These are phyloP conservation scores for Vigna trinervia DNA, from an alignment of 306 rosid species.

Conservation along the genomic window DNA sequence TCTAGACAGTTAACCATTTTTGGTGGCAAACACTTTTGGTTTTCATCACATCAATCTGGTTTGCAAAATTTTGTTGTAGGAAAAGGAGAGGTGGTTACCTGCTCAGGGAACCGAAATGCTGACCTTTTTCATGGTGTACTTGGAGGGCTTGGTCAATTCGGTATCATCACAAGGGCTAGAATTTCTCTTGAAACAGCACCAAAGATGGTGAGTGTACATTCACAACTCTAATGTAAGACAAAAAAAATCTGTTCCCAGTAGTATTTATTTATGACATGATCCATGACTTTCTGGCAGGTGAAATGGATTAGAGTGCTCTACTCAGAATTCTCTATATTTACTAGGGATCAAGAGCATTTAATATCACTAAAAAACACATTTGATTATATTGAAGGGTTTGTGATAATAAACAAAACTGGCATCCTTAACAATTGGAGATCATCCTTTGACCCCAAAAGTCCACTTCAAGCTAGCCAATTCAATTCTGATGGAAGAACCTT, in stretches of 20 bases:
- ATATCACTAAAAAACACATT: constrained; percentile 74
- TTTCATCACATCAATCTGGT: constrained; percentile 15
- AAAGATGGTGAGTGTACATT: constrained; percentile 60
- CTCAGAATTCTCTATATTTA: constrained; percentile 75
- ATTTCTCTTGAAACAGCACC: constrained; percentile 93
- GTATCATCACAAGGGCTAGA: constrained; percentile 86
- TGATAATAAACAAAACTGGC: constrained; percentile 74
- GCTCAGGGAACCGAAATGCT: constrained; percentile 70
- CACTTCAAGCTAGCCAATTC: constrained; percentile 74
- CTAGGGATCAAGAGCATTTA: constrained; percentile 83
- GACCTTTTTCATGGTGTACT: constrained; percentile 86
- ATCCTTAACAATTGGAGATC: constrained; percentile 90
- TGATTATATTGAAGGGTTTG: constrained; percentile 94
- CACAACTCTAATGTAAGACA: constrained; percentile 6
- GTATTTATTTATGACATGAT: constrained; percentile 33
- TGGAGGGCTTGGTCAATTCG: constrained; percentile 99
- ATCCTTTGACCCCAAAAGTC: constrained; percentile 77
- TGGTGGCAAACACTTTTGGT: neutral
- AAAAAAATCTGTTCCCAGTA: neutral
- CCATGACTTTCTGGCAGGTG: constrained; percentile 59
- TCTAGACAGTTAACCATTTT: neutral
- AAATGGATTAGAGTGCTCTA: constrained; percentile 94
- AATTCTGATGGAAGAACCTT: constrained; percentile 74
- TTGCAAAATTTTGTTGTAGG: constrained; percentile 59
- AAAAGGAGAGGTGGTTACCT: constrained; percentile 83